Evolutionary conservation across 2,329 filamentous ascomycete genomes (phyloP), one percentile per base, ranked within the genome.

Genomic region (Myriosclerotinia scirpicola): DNA sequence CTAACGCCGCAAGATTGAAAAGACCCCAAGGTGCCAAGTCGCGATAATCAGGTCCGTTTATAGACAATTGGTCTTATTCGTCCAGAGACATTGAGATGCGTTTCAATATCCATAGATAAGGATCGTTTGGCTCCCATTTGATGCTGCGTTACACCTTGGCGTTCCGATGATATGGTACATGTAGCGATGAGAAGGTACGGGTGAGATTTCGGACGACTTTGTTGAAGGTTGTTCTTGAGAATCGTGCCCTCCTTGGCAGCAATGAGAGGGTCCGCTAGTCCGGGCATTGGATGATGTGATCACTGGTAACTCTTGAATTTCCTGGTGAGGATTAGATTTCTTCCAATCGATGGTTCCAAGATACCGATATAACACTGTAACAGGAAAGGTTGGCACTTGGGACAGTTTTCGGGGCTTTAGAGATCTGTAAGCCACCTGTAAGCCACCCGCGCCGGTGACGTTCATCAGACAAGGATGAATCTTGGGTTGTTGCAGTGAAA

Each of bases 1-100:
- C 17, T 15, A 17, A 22, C 34, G 44, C 44, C 30, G 20, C 58
- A 60, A 48, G n/a, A 52, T 11, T 26, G 26, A 44, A 30, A 60
- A 50, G 44, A 60, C 44, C 34, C 44, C 56, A 60, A 60, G 44
- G 17, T 50, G 58, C 58, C 44, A 60, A 60, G 58, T 50, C 34
- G 44, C 5, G 30, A 26, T 50, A 38, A 8, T 50, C 2, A 50
- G 20, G 34, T 38, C 38, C 38, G 12, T 26, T 34, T 17, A 48
- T 30, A 38, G 58, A 50, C 20, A 60, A 50, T 38, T 22, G 44
- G 38, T 38, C n/a, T 60, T 11, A 50, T 60, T 38, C 50, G 58
- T 50, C 44, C 30, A 36, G 20, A 20, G 34, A 48, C 26, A 17
- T 26, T 26, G 58, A 36, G 30, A 60, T 50, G 44, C 17, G 11